phyloP scores from a whole-genome alignment of 148 eudicot genomes.

The Nyssa sinensis region DNA sequence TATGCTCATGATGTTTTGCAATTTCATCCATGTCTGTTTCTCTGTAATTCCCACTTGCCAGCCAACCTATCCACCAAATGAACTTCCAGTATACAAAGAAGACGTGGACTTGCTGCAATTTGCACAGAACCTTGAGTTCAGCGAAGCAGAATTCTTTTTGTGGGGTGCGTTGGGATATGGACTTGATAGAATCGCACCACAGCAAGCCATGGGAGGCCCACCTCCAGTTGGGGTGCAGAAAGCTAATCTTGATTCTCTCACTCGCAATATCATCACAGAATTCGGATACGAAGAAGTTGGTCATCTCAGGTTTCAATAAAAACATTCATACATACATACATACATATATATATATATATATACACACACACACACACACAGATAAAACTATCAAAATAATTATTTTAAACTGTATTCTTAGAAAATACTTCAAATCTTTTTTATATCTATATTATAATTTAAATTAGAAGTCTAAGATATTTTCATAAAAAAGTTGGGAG shows the following conservation, averaged over 20 bases:
- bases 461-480: too few relatives aligned
- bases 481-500: too few relatives aligned
- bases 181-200: constrained; percentile 58
- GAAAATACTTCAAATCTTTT: too few relatives aligned
- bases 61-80: constrained; percentile 31
- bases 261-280: constrained; percentile 37
- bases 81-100: constrained; percentile 33
- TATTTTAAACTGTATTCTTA: too few relatives aligned
- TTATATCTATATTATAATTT: too few relatives aligned
- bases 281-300: constrained; percentile 74
- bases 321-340: too few relatives aligned
- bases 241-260: constrained; percentile 65
- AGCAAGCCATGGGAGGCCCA: constrained; percentile 60
- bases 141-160: constrained; percentile 65
- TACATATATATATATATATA: too few relatives aligned
- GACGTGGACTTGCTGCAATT: constrained; percentile 57
- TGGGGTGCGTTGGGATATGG: constrained; percentile 65
- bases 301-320: constrained; percentile 63
- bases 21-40: not conserved
- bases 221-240: constrained; percentile 71
- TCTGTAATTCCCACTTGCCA: constrained; percentile 19
- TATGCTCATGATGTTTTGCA: not conserved
- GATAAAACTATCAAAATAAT: too few relatives aligned
- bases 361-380: too few relatives aligned
- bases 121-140: constrained; percentile 62